A percentile compares a stretch with the other conserved stretches of the same genome.
phyloP scores from a whole-genome alignment of 768 basidiomycete genomes.

The Pulveroboletus sp. region DNA sequence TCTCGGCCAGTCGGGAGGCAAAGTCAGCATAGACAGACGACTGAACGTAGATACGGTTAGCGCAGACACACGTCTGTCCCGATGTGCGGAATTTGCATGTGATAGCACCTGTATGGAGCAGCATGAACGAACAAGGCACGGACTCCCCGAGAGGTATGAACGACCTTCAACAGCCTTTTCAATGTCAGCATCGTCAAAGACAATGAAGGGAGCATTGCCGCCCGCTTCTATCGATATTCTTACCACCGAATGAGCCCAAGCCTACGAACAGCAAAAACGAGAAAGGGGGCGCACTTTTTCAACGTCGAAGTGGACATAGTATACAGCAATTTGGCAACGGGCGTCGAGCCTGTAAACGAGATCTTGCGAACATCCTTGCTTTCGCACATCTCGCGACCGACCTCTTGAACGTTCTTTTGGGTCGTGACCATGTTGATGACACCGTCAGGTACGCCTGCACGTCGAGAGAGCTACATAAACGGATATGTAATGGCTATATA shows the following conservation, averaged over 20 bases:
- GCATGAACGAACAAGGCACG: background rate
- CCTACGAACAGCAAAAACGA: background rate
- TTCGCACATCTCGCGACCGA: constrained; percentile 93
- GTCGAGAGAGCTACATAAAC: constrained; percentile 57
- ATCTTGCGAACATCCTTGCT: constrained; percentile 83
- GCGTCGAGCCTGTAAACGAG: constrained; percentile 85
- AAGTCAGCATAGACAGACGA: constrained; percentile 90
- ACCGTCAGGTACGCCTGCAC: constrained; percentile 92
- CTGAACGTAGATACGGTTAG: constrained; percentile 92
- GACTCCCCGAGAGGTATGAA: background rate
- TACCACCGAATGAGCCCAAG: constrained; percentile 2
- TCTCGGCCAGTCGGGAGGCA: constrained; percentile 78
- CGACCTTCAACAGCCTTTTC: constrained; percentile 84
- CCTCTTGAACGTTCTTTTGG: constrained; percentile 74
- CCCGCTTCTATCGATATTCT: constrained; percentile 81
- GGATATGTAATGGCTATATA: background rate
- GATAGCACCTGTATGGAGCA: constrained; percentile 49
- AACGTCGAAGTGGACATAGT: constrained; percentile 69
- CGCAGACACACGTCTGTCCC: constrained; percentile 85
- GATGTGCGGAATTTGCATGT: constrained; percentile 73
- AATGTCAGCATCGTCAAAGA: constrained; percentile 94
- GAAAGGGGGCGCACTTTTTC: constrained; percentile 58
- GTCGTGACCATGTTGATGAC: constrained; percentile 95
- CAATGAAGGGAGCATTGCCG: constrained; percentile 94
- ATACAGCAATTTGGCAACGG: constrained; percentile 73